Percentiles rank a stretch among this genome's conserved stretches.
phyloP scores from a whole-genome alignment of 140 eudicot genomes.

The Cichorium intybus region DNA sequence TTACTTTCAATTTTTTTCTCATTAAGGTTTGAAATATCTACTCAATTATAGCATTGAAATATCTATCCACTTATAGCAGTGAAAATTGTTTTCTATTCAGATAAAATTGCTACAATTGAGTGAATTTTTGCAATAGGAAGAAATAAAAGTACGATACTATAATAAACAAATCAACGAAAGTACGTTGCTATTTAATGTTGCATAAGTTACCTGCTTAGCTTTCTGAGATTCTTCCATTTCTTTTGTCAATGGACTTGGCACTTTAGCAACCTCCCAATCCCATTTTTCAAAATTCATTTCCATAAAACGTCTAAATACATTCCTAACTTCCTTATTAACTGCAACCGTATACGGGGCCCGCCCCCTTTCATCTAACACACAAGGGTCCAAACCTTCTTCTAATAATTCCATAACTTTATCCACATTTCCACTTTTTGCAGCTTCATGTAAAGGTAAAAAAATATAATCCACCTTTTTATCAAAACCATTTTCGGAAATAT shows the following conservation, averaged over 20 bases:
- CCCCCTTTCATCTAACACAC: slow-evolving; percentile 75
- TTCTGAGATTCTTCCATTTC: slow-evolving; percentile 94
- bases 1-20: no score
- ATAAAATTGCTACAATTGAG: no score
- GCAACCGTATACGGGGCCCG: slow-evolving; percentile 76
- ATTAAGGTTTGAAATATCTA: no score
- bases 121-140: background rate
- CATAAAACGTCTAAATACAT: slow-evolving; percentile 79
- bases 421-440: slow-evolving; percentile 56
- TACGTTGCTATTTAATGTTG: background rate
- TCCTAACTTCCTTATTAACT: slow-evolving; percentile 78
- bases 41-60: background rate
- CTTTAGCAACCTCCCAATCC: slow-evolving; percentile 93
- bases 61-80: no score
- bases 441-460: slow-evolving; percentile 78
- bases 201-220: slow-evolving; percentile 59
- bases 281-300: slow-evolving; percentile 76
- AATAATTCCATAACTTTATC: slow-evolving; percentile 63
- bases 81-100: no score
- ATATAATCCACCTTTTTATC: slow-evolving; percentile 18
- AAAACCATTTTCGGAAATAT: slow-evolving; percentile 25
- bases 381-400: slow-evolving; percentile 79
- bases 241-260: slow-evolving; percentile 76
- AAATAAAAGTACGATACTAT: background rate
- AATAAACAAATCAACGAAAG: background rate